Percentiles rank a stretch among this genome's conserved stretches.
Conservation (phyloP, 78 protist genomes). For the Diacronema lutheri region DNA sequence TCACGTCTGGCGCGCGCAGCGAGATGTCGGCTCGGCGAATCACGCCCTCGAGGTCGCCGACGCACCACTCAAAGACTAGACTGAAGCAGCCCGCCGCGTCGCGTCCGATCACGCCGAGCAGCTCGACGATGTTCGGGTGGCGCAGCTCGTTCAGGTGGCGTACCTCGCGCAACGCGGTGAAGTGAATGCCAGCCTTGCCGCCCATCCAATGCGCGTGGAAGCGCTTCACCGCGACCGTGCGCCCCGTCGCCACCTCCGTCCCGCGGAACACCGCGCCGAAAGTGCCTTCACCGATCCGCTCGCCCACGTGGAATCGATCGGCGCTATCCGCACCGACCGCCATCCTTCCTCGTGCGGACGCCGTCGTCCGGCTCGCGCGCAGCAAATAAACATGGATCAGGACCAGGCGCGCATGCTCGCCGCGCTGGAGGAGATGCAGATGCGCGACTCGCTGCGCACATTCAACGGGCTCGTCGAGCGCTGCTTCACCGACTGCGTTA, state of each 20-base stretch:
- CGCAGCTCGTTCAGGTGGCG: not conserved
- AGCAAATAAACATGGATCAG: no score
- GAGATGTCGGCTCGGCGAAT: not conserved
- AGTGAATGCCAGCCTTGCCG: no score
- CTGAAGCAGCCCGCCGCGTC: not conserved
- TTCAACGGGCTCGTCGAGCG: slow-evolving; percentile 1
- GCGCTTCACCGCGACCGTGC: no score
- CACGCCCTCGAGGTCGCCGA: slow-evolving; percentile 21
- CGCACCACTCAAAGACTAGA: slow-evolving; percentile 6
- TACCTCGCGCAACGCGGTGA: not conserved
- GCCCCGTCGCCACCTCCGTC: no score
- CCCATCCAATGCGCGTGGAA: no score
- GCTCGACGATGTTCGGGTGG: slow-evolving; percentile 15
- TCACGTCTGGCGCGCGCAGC: not conserved
- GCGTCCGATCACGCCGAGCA: not conserved
- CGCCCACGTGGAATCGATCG: no score
- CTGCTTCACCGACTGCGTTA: not conserved
- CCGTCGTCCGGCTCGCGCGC: no score
- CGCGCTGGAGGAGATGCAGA: not conserved
- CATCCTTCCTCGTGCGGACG: no score
- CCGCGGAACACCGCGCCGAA: no score
- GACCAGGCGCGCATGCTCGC: not conserved
- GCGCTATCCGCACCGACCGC: no score
- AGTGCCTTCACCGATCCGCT: no score
- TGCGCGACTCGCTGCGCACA: slow-evolving; percentile 1